These are phyloP conservation scores for Buxus sempervirens DNA, from an alignment of 164 flowering plant species.

Conservation along the genomic window DNA sequence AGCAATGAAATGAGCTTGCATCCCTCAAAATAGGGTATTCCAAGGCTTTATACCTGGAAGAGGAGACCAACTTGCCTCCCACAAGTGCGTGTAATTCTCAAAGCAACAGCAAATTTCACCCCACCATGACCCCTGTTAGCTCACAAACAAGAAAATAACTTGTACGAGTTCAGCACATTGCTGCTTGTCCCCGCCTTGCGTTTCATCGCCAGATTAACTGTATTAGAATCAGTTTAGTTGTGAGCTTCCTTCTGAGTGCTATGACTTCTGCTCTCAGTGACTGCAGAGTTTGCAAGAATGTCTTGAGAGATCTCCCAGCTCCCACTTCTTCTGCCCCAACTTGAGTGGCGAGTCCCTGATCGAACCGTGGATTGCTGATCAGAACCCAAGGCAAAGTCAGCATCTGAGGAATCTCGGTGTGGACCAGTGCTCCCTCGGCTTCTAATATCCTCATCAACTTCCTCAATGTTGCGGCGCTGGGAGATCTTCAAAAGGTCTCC, in stretches of 20 bases:
- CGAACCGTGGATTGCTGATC: slow-evolving; percentile 44
- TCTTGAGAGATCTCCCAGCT: slow-evolving; percentile 79
- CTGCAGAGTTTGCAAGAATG: slow-evolving; percentile 35
- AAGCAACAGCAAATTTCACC: background rate
- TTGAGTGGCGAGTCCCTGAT: slow-evolving; percentile 50
- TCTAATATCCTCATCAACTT: slow-evolving; percentile 58
- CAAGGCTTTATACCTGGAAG: background rate
- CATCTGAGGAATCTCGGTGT: slow-evolving; percentile 44
- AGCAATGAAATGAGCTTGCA: background rate
- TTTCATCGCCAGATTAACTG: background rate
- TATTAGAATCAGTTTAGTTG: slow-evolving; percentile 7
- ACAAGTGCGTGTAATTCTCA: background rate
- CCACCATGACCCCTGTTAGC: background rate
- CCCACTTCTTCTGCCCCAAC: slow-evolving; percentile 66
- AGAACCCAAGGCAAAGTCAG: slow-evolving; percentile 46
- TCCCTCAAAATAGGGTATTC: background rate
- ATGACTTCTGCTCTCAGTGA: slow-evolving; percentile 38
- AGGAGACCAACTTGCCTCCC: background rate
- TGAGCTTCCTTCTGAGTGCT: slow-evolving; percentile 19
- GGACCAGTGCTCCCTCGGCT: slow-evolving; percentile 71
- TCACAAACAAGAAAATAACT: background rate
- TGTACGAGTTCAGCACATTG: background rate
- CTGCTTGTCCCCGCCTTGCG: too few species aligned
- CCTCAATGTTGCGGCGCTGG: slow-evolving; percentile 70
- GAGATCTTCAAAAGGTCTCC: slow-evolving; percentile 81